Conservation (phyloP, 768 basidiomycete species). For the Cantharellus cinnabarinus region DNA sequence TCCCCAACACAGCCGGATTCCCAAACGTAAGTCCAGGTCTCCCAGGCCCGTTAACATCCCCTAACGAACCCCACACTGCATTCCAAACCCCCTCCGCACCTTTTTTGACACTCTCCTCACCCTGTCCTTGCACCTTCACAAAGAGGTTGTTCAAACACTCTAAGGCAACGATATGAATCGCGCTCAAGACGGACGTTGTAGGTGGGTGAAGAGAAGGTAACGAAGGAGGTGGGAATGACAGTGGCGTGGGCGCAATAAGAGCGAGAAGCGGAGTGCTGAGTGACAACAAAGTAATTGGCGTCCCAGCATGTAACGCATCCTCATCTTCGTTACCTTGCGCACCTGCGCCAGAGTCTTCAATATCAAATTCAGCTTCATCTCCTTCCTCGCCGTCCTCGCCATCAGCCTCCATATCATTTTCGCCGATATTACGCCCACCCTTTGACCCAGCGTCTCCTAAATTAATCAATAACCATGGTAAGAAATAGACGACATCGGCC, state of each 20-base stretch:
- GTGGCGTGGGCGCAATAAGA: constrained; percentile 43
- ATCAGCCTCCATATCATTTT: constrained; percentile 8
- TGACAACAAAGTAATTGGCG: constrained; percentile 26
- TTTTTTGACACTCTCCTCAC: background rate
- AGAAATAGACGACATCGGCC: constrained; percentile 4
- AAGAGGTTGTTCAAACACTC: constrained; percentile 86
- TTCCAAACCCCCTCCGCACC: constrained; percentile 31
- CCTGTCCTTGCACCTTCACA: constrained; percentile 16
- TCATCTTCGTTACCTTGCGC: background rate
- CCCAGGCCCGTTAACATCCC: constrained; percentile 33
- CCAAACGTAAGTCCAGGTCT: constrained; percentile 5
- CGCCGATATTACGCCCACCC: background rate
- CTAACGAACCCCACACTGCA: constrained; percentile 41
- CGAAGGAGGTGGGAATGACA: constrained; percentile 59
- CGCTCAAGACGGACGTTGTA: constrained; percentile 65
- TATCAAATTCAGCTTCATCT: constrained; percentile 25
- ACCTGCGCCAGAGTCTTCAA: constrained; percentile 14
- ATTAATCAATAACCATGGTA: too few species aligned
- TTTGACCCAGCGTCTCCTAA: too few species aligned
- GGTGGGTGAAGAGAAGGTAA: constrained; percentile 43
- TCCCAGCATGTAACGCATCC: background rate
- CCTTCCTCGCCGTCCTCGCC: constrained; percentile 19
- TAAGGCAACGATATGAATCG: constrained; percentile 65
- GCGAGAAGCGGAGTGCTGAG: constrained; percentile 50
- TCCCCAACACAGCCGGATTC: constrained; percentile 27